Conservation (phyloP, 2,329 filamentous ascomycete genomes). For the Cercospora zeina region DNA sequence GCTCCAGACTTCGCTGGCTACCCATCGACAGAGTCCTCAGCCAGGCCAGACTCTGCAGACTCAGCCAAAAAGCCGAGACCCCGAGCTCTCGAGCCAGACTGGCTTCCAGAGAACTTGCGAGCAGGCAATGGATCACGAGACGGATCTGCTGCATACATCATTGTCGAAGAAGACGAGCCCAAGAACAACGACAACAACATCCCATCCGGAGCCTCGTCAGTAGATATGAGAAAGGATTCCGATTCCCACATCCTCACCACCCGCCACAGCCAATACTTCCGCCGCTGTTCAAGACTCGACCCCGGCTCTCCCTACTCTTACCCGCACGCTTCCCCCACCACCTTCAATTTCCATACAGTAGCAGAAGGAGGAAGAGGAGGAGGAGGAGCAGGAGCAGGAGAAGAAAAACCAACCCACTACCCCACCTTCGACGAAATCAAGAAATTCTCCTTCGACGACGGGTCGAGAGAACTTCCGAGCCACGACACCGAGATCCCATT, state of each 20-base stretch:
- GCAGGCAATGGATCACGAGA: background rate
- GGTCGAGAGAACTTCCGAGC: background rate
- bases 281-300: background rate
- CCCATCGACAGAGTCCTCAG: background rate
- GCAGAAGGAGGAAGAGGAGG: background rate
- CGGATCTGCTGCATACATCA: background rate
- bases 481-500: background rate
- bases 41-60: background rate
- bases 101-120: slow-evolving; percentile 11
- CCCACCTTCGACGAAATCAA: background rate
- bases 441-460: slow-evolving; percentile 2
- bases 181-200: background rate
- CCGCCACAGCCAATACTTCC: background rate
- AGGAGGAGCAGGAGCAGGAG: background rate
- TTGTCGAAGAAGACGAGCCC: background rate
- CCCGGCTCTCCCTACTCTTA: slow-evolving; percentile 2
- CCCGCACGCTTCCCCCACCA: background rate
- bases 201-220: background rate
- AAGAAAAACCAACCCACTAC: background rate
- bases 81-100: slow-evolving; percentile 4
- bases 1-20: background rate
- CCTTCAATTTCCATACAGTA: background rate
- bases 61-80: background rate
- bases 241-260: background rate
- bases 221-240: background rate